Base-by-base conservation (phyloP, 306 rosid genomes). In the Gleditsia sinensis region DNA sequence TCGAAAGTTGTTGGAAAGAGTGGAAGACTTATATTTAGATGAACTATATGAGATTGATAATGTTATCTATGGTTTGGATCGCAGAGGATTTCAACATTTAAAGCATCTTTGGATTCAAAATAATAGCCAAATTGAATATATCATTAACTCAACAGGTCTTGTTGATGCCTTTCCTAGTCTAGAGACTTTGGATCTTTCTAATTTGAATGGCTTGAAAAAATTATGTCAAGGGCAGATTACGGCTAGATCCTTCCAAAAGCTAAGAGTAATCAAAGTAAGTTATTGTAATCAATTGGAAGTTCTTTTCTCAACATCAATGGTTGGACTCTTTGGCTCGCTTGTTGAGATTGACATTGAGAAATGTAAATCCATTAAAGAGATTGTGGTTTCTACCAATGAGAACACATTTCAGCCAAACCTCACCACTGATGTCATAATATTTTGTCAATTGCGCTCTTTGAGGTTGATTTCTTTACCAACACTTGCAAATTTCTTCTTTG, bases 21-120 rank as follows among this genome's bases (percentile, higher is more conserved):
- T 55, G 69, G 76, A 84, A 50, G 48, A 32, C 16, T 74, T 84
- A 24, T 0, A 2, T 9, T 13, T 53, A 9, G 75, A 14, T 69
- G 36, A 28, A 32, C 0, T 69, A 16, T 7, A 33, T 2, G 62
- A 36, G 0, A 42, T 51, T 1, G 34, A 4, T 9, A 51, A 33
- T 51, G 14, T 13, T 9, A 0, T 71, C 6, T 21, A 16, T 16
- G 60, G 71, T 32, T 28, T 70, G 3, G 64, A 63, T 62, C 5
- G 1, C 16, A 19, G 8, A 3, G 77, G 60, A 28, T 69, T 77
- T 24, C 46, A 51, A 9, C 9, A 55, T 5, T 34, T 78, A 27
- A 71, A 71, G 25, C 66, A 50, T 65, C 54, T 71, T 9, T 1
- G 2, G 2, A 2, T 78, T 4, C 10, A 40, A 9, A 42, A 51